A percentile compares a stretch with the other conserved stretches of the same genome.
Evolutionary conservation across 73 alveolate genomes (phyloP).

Genomic region (Paramecium caudatum): DNA sequence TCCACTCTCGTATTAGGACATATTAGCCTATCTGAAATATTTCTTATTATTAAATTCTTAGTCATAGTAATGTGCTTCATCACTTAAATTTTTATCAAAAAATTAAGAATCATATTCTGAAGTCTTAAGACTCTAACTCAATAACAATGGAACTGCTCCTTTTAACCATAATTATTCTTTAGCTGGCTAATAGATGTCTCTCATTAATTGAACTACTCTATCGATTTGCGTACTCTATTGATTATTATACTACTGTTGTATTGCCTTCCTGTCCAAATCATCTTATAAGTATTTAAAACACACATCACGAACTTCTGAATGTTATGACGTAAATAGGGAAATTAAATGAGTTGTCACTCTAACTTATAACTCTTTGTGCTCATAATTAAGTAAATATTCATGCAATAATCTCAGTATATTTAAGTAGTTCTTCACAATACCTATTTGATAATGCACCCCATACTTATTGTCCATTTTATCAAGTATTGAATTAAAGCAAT

Average conservation of each 20-base stretch:
- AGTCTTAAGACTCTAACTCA: conserved; percentile 63
- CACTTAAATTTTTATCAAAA: conserved; percentile 69
- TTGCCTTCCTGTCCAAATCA: conserved; percentile 50
- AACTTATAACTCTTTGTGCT: background rate
- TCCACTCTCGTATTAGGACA: conserved; percentile 10
- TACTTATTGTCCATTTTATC: conserved; percentile 6
- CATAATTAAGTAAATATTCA: conserved; percentile 65
- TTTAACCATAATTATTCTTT: conserved; percentile 66
- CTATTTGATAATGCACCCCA: conserved; percentile 44
- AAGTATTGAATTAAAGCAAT: conserved; percentile 32
- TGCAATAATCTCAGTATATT: conserved; percentile 46
- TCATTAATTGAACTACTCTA: conserved; percentile 65
- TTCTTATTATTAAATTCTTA: conserved; percentile 52
- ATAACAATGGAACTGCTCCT: conserved; percentile 72
- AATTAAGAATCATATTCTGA: conserved; percentile 68
- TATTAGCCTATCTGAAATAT: conserved; percentile 10
- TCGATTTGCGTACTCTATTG: background rate
- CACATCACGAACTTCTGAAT: background rate
- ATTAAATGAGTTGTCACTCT: conserved; percentile 12
- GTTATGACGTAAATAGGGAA: conserved; percentile 15
- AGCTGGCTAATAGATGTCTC: conserved; percentile 71
- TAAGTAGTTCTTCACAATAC: conserved; percentile 45
- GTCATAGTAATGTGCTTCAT: conserved; percentile 72
- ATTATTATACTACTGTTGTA: background rate
- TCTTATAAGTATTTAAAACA: conserved; percentile 31